Evolutionary conservation across 176 grass and related monocot species (phyloP).

Genomic region (Carex parvula): DNA sequence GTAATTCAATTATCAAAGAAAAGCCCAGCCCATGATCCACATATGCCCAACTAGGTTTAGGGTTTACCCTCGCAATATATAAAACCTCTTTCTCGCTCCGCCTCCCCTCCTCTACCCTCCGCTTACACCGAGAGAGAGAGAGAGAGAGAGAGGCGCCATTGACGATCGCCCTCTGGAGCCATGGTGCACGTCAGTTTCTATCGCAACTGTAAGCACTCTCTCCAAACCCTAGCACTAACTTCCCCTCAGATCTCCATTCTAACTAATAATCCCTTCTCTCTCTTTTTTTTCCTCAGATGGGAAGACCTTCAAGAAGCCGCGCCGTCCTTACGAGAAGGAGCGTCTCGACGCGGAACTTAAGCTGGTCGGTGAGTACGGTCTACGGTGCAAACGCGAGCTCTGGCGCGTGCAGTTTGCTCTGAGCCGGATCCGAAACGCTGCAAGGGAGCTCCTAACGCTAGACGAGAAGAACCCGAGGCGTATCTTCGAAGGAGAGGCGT

Average conservation of each 20-base stretch:
- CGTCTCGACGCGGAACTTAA: constrained; percentile 69
- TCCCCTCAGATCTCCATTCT: background rate
- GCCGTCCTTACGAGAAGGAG: constrained; percentile 71
- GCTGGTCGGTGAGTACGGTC: constrained; percentile 62
- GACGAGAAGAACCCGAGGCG: constrained; percentile 62
- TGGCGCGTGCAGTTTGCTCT: constrained; percentile 66
- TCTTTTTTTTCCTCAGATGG: constrained; percentile 33
- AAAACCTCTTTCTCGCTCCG: background rate
- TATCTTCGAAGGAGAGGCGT: constrained; percentile 74
- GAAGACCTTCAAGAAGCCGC: constrained; percentile 77
- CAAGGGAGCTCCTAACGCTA: constrained; percentile 61
- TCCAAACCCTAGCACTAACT: background rate
- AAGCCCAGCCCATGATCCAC: constrained; percentile 12
- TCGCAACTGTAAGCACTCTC: constrained; percentile 45
- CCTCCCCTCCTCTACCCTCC: background rate
- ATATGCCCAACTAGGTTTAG: constrained; percentile 40
- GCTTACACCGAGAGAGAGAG: background rate
- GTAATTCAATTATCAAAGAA: background rate
- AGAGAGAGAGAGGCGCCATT: background rate
- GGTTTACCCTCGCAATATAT: constrained; percentile 46
- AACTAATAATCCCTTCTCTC: background rate
- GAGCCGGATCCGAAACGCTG: constrained; percentile 55
- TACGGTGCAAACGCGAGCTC: constrained; percentile 69
- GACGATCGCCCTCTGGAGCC: background rate
- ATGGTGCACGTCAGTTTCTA: constrained; percentile 67